phyloP scores from a whole-genome alignment of 1,139 yeast species.

The Candida albicans region DNA sequence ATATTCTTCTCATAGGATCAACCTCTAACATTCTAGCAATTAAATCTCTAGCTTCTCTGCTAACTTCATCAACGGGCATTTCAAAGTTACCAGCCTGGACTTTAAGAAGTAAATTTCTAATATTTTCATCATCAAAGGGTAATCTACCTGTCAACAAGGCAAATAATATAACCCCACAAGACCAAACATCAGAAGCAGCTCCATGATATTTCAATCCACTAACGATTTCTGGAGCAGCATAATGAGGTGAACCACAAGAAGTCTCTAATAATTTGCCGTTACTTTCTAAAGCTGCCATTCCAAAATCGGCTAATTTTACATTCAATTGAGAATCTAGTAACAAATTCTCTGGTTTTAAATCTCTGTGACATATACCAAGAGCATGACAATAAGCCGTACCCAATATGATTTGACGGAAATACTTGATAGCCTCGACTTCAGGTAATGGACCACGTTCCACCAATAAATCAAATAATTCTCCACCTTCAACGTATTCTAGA shows the following conservation, averaged over 20 bases:
- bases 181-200: slow-evolving; percentile 83
- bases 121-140: slow-evolving; percentile 81
- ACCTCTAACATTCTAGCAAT: slow-evolving; percentile 71
- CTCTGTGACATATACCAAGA: slow-evolving; percentile 78
- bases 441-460: slow-evolving; percentile 82
- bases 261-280: slow-evolving; percentile 72
- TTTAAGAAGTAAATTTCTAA: slow-evolving; percentile 64
- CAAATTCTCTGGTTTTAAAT: slow-evolving; percentile 76
- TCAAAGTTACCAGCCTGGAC: slow-evolving; percentile 76
- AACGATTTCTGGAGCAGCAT: slow-evolving; percentile 85
- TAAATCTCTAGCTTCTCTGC: slow-evolving; percentile 70
- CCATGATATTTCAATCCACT: slow-evolving; percentile 79
- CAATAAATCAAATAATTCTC: slow-evolving; percentile 72
- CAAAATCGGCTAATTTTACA: slow-evolving; percentile 81
- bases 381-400: slow-evolving; percentile 86
- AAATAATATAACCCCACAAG: slow-evolving; percentile 78
- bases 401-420: slow-evolving; percentile 70
- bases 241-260: slow-evolving; percentile 84
- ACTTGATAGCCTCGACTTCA: slow-evolving; percentile 70
- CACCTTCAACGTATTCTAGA: slow-evolving; percentile 80
- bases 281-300: slow-evolving; percentile 83
- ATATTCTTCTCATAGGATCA: slow-evolving; percentile 74
- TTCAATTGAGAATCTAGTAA: slow-evolving; percentile 64
- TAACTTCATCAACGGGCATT: slow-evolving; percentile 61
- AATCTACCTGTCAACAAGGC: slow-evolving; percentile 77